Conservation (phyloP, 1,284 basidiomycete species). For the Chondrostereum purpureum region DNA sequence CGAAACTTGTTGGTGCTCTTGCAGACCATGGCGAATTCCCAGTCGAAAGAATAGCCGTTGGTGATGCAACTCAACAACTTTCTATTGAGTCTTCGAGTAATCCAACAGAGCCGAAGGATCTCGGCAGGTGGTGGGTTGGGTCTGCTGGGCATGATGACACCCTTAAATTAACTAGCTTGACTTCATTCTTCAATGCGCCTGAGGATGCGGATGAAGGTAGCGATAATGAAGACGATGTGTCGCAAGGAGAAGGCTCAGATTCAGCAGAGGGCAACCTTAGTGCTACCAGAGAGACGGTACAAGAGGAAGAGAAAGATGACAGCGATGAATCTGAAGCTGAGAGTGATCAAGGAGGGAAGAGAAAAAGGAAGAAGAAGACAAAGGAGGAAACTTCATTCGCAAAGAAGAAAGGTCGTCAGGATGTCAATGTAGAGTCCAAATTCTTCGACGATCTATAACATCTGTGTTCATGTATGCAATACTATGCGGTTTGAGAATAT, state of each 20-base stretch:
- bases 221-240: conserved; percentile 22
- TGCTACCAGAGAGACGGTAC: conserved; percentile 8
- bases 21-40: conserved; percentile 89
- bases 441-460: conserved; percentile 59
- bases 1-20: conserved; percentile 85
- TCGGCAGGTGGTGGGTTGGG: conserved; percentile 69
- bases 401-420: conserved; percentile 53
- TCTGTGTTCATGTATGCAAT: no score
- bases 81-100: conserved; percentile 6
- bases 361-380: conserved; percentile 46
- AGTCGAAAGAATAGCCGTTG: conserved; percentile 77
- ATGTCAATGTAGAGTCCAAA: conserved; percentile 46
- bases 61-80: conserved; percentile 16
- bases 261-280: conserved; percentile 23
- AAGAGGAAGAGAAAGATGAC: conserved; percentile 24
- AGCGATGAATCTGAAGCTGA: conserved; percentile 8
- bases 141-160: conserved; percentile 90
- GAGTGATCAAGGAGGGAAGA: neutral
- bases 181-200: conserved; percentile 40
- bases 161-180: conserved; percentile 80
- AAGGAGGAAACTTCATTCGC: conserved; percentile 42
- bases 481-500: no score
- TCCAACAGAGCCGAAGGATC: conserved; percentile 28
- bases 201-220: conserved; percentile 28
- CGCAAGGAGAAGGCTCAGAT: conserved; percentile 18